phyloP scores from a whole-genome alignment of 176 grass and related monocot species.

The Musa itinerans region DNA sequence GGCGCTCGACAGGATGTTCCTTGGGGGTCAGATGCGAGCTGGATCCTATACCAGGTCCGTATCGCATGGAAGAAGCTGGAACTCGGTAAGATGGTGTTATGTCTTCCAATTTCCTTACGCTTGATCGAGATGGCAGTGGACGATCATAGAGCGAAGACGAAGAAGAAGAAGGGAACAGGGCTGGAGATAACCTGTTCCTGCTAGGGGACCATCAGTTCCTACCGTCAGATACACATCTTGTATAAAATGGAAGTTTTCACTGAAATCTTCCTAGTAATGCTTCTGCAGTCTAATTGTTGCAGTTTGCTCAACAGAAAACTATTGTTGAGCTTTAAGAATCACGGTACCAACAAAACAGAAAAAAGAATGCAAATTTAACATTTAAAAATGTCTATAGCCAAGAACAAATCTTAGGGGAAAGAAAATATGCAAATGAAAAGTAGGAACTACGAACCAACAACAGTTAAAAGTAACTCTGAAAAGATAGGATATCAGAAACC shows the following conservation, averaged over 20 bases:
- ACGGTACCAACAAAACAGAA: neutral
- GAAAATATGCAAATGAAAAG: neutral
- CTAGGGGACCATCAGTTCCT: neutral
- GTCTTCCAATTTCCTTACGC: constrained; percentile 29
- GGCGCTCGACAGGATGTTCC: constrained; percentile 31
- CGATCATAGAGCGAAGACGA: neutral
- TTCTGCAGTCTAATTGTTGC: neutral
- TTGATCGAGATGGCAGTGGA: constrained; percentile 11
- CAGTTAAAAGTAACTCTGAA: no score
- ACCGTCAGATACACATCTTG: neutral
- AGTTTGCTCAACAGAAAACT: neutral
- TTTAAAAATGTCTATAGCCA: neutral
- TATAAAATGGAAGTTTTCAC: neutral
- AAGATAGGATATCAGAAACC: no score
- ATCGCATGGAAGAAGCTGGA: constrained; percentile 30
- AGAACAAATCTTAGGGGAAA: neutral
- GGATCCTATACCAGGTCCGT: constrained; percentile 12
- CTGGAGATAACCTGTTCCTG: neutral
- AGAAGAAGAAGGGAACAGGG: neutral
- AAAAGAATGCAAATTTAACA: neutral
- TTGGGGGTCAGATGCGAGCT: constrained; percentile 24
- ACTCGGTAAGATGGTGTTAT: constrained; percentile 28
- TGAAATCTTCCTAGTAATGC: neutral
- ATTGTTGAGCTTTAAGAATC: neutral
- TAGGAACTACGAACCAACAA: neutral